Evolutionary conservation across 2,329 filamentous ascomycete genomes (phyloP), one percentile per base, ranked within the genome.

Genomic region (Gaeumannomyces tritici): DNA sequence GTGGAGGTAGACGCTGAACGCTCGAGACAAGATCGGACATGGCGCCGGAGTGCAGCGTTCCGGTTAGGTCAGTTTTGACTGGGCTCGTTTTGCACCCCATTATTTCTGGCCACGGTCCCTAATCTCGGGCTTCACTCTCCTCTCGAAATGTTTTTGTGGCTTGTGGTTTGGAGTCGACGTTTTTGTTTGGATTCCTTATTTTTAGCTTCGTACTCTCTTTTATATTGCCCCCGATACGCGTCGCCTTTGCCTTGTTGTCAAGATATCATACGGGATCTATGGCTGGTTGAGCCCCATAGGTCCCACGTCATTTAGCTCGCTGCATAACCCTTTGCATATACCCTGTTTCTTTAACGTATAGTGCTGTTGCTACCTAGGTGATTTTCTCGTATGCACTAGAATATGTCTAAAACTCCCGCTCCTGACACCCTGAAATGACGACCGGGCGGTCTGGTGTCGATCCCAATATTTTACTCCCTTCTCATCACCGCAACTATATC

Each of bases 1-100:
- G 54, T 63, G 62, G 62, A 61, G 62, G 62, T 63, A 59, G 47
- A 31, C 27, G 29, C 8, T 18, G 18, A 42, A 28, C 9, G 42
- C 4, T 18, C 42, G 1, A 51, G 42, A 51, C 9, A 21, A n/a
- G 42, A 51, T 51, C 2, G 42, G 42, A 51, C 7, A 21, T 21
- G 7, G 7, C 24, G 42, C 42, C 6, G 21, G n/a, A 51, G 42
- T 24, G 24, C 9, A 51, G 42, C 21, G 21, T 8, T 51, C 4
- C 21, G 42, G 42, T 24, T 18, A 8, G 42, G 24, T 51, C 42
- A 9, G 42, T 51, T 21, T 7, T 24, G n/a, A 2, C 42, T 51
- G 42, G 21, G n/a, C 21, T n/a, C 42, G 21, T 24, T 51, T n/a
- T 51, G 18, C 42, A 24, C 24, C 42, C 13, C 7, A 18, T 51